Percentiles rank a stretch among this genome's conserved stretches.
phyloP scores from a whole-genome alignment of 2,329 filamentous ascomycete species.

The Colletotrichum sp. region DNA sequence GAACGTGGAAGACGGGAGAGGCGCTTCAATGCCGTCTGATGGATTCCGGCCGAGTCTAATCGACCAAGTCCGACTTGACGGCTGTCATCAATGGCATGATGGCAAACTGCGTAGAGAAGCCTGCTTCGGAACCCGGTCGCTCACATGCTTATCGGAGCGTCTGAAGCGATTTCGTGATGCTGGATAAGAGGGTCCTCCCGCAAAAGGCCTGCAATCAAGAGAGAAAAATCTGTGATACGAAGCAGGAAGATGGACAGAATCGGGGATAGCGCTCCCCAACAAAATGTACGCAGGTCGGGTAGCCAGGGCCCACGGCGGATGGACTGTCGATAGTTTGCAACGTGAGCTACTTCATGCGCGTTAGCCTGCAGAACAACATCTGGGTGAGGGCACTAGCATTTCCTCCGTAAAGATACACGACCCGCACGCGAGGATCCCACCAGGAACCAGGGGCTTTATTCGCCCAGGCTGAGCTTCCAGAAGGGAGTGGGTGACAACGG shows the following conservation, averaged over 20 bases:
- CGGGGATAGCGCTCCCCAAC: constrained; percentile 19
- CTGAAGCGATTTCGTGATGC: neutral
- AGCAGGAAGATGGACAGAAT: neutral
- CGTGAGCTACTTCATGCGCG: constrained; percentile 1
- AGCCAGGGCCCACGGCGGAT: constrained; percentile 7
- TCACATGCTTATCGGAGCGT: neutral
- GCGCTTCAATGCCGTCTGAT: neutral
- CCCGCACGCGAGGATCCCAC: neutral
- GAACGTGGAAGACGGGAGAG: neutral
- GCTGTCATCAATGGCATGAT: neutral
- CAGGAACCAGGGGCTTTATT: constrained; percentile 3
- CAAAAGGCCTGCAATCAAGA: neutral
- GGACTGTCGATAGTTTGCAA: neutral
- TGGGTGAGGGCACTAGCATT: neutral
- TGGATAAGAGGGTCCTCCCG: constrained; percentile 5
- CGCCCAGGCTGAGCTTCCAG: constrained; percentile 8
- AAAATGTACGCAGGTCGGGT: constrained; percentile 14
- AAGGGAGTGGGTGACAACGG: constrained; percentile 1
- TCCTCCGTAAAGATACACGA: neutral
- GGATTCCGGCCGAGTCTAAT: neutral
- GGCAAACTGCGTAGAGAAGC: neutral
- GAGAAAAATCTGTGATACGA: constrained; percentile 1
- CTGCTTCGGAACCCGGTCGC: neutral
- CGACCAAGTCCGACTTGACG: neutral
- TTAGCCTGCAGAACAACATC: neutral